Percentiles rank a stretch among this genome's conserved stretches.
These are phyloP conservation scores for Hypoxylon intermedium DNA, from an alignment of 495 filamentous ascomycete genomes.

Conservation along the genomic window DNA sequence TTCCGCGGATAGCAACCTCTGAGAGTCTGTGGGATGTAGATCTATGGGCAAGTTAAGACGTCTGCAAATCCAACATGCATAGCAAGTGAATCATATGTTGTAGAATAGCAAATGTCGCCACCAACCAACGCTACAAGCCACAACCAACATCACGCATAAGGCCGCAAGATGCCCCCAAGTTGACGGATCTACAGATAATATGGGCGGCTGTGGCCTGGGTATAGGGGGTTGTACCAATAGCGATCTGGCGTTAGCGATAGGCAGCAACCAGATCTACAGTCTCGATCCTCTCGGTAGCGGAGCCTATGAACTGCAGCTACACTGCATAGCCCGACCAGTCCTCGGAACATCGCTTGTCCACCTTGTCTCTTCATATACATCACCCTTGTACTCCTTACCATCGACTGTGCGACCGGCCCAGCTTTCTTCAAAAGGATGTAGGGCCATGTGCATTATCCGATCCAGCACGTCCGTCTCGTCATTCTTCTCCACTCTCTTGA, in stretches of 20 bases:
- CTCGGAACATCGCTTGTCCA: constrained; percentile 89
- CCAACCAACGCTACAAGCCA: too few species aligned
- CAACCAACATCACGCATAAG: too few species aligned
- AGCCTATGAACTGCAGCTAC: constrained; percentile 73
- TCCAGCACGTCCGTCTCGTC: constrained; percentile 80
- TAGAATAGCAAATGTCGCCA: not conserved
- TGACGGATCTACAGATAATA: too few species aligned
- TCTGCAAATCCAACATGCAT: too few species aligned
- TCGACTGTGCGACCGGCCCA: constrained; percentile 64
- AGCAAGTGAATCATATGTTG: not conserved
- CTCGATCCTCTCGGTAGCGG: not conserved
- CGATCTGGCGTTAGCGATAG: too few species aligned
- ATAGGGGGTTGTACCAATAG: too few species aligned
- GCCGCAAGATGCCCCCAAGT: too few species aligned
- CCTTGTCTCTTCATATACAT: constrained; percentile 76
- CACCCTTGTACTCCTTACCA: constrained; percentile 53
- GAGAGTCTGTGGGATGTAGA: too few species aligned
- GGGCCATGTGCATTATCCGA: constrained; percentile 77
- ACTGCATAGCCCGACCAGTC: constrained; percentile 80
- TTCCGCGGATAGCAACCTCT: too few species aligned
- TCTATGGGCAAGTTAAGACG: too few species aligned
- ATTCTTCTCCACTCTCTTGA: constrained; percentile 82
- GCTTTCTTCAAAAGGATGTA: constrained; percentile 81
- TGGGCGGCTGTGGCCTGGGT: too few species aligned
- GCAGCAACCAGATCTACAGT: not conserved